Conservation (phyloP, 805 yeast genomes). For the Lipomyces spencermartinsiae region DNA sequence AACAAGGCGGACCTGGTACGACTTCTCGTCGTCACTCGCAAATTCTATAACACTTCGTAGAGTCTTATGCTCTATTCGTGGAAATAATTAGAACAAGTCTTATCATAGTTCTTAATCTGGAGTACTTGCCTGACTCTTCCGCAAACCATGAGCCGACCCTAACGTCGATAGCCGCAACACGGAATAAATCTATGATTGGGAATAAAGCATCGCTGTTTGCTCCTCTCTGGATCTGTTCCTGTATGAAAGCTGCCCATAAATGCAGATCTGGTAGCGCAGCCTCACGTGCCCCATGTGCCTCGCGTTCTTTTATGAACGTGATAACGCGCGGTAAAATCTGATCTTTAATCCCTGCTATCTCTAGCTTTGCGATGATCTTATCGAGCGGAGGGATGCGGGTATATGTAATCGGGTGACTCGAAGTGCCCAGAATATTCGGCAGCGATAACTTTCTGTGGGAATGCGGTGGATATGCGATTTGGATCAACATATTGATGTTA, state of each 20-base stretch:
- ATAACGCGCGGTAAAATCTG: slow-evolving; percentile 19
- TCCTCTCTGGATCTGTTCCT: background rate
- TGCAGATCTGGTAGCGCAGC: slow-evolving; percentile 32
- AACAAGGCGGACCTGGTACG: slow-evolving; percentile 38
- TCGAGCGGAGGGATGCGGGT: slow-evolving; percentile 39
- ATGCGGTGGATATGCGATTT: slow-evolving; percentile 38
- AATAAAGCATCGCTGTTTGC: slow-evolving; percentile 27
- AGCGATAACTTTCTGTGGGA: slow-evolving; percentile 32
- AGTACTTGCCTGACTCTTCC: slow-evolving; percentile 31
- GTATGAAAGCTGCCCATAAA: slow-evolving; percentile 29
- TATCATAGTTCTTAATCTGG: background rate
- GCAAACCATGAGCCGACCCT: slow-evolving; percentile 41
- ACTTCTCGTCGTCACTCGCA: slow-evolving; percentile 17
- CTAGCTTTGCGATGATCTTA: slow-evolving; percentile 25
- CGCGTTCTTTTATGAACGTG: slow-evolving; percentile 26
- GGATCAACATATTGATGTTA: slow-evolving; percentile 33
- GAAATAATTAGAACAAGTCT: background rate
- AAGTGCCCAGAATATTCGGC: slow-evolving; percentile 25
- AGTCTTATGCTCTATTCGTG: slow-evolving; percentile 21
- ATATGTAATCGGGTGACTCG: slow-evolving; percentile 28
- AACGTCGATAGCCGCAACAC: slow-evolving; percentile 39
- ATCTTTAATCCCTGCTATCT: slow-evolving; percentile 14
- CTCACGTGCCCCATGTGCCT: slow-evolving; percentile 28
- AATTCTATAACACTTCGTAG: slow-evolving; percentile 17
- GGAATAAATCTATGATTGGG: slow-evolving; percentile 39